Base-by-base conservation (phyloP, 2,329 filamentous ascomycete genomes). In the Triangularia verruculosa region DNA sequence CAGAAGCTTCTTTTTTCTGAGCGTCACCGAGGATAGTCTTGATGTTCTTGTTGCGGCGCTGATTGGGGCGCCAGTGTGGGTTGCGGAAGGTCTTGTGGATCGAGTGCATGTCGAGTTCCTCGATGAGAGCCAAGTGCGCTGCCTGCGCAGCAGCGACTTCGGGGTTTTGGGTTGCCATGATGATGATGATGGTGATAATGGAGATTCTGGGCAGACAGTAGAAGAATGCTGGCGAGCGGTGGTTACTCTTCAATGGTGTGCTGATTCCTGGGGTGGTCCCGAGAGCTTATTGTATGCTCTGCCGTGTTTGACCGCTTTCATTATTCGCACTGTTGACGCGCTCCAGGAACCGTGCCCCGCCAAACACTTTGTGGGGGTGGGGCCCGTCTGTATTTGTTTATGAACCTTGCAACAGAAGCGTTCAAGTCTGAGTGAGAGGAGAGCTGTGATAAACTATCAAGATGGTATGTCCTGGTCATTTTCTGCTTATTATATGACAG, bases 11-110 rank as follows among this genome's bases (percentile, higher is more conserved):
- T 74, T 90, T 92, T 70, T 92, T 89, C 22, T 91, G 87, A 12
- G 90, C 91, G 72, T 99, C 95, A 64, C 92, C 90, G 66, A 99
- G 84, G 67, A 99, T 95, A 71, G 96, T 92, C 78, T 98, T 98
- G 78, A 98, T 89, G 77, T 97, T 98, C 82, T 99, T 99, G 86
- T 99, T 99, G 77, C 95, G 92, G 59, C 95, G 93, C 77, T 93
- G 90, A 69, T 94, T 92, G 15, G 95, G 92, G 74, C 91, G 93
- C 95, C 95, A 99, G 75, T 87, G 80, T 2, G 90, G 82, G 74
- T 93, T 97, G 76, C 94, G 93, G 82, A 97, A 99, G 72, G 88
- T 90, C 79, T 96, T 96, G 71, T 88, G 88, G 74, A 91, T 86
- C 64, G 88, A 86, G 76, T 95, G 89, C 72, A 97, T 92, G 81